Conservation (phyloP, 2,329 filamentous ascomycete species). For the Penicillium psychrosexuale region DNA sequence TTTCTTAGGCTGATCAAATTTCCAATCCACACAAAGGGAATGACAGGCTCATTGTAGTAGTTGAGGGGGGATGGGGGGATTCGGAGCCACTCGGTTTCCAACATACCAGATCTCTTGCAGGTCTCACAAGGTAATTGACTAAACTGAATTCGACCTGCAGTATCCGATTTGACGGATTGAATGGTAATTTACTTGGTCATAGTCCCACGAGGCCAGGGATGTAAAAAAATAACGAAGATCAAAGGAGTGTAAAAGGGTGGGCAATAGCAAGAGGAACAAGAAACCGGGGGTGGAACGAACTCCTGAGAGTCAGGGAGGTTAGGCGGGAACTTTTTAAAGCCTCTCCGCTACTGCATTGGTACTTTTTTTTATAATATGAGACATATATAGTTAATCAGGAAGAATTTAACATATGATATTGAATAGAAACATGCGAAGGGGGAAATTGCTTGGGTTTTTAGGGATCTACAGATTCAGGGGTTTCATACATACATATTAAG, state of each 20-base stretch:
- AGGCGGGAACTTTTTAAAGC: neutral
- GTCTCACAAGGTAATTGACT: neutral
- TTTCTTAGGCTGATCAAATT: constrained; percentile 3
- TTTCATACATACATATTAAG: neutral
- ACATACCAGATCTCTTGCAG: neutral
- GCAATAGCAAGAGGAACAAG: neutral
- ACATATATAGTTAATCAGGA: neutral
- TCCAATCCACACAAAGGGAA: neutral
- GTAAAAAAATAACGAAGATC: neutral
- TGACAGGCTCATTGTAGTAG: neutral
- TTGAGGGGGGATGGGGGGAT: neutral
- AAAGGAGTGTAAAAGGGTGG: neutral
- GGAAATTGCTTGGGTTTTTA: neutral
- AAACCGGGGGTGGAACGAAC: neutral
- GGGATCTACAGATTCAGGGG: neutral
- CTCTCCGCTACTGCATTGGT: neutral
- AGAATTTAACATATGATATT: neutral
- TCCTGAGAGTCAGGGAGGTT: neutral
- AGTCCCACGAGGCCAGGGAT: neutral
- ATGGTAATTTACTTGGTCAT: neutral
- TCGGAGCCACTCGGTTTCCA: neutral
- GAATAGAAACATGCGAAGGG: neutral
- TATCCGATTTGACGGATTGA: neutral
- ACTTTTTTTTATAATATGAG: neutral
- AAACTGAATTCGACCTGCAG: neutral